These are phyloP conservation scores for Austroboletus eburneus DNA, from an alignment of 768 basidiomycete species.

Conservation along the genomic window DNA sequence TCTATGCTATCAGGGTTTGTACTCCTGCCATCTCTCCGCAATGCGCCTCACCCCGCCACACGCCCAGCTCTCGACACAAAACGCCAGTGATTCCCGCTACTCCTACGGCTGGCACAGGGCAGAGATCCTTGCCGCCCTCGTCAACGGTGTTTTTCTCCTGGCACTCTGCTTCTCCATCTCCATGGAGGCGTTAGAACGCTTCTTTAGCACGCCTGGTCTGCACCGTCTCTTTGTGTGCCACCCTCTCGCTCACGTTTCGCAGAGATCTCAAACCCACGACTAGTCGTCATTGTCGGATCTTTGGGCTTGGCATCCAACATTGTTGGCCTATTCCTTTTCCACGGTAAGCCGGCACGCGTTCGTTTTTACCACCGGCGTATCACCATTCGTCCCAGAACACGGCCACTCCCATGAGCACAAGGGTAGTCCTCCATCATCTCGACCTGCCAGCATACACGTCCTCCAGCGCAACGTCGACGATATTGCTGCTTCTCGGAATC, in stretches of 20 bases:
- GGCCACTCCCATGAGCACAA: slow-evolving; percentile 53
- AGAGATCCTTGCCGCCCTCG: slow-evolving; percentile 89
- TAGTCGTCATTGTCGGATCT: slow-evolving; percentile 87
- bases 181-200: slow-evolving; percentile 86
- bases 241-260: slow-evolving; percentile 8
- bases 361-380: slow-evolving; percentile 6
- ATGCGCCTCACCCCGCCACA: slow-evolving; percentile 2
- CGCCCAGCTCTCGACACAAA: slow-evolving; percentile 59
- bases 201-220: slow-evolving; percentile 78
- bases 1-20: slow-evolving; percentile 84
- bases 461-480: slow-evolving; percentile 13
- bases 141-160: slow-evolving; percentile 96
- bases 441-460: slow-evolving; percentile 36
- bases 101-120: slow-evolving; percentile 99
- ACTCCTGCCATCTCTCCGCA: background rate
- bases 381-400: slow-evolving; percentile 46
- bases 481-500: slow-evolving; percentile 27
- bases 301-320: slow-evolving; percentile 90
- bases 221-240: slow-evolving; percentile 4
- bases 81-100: slow-evolving; percentile 65
- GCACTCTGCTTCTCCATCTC: slow-evolving; percentile 96
- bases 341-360: slow-evolving; percentile 56
- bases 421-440: slow-evolving; percentile 35
- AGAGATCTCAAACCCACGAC: slow-evolving; percentile 87
- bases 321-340: slow-evolving; percentile 91